Evolutionary conservation across 2,329 filamentous ascomycete genomes (phyloP).

Genomic region (Tolypocladium ovalisporum): DNA sequence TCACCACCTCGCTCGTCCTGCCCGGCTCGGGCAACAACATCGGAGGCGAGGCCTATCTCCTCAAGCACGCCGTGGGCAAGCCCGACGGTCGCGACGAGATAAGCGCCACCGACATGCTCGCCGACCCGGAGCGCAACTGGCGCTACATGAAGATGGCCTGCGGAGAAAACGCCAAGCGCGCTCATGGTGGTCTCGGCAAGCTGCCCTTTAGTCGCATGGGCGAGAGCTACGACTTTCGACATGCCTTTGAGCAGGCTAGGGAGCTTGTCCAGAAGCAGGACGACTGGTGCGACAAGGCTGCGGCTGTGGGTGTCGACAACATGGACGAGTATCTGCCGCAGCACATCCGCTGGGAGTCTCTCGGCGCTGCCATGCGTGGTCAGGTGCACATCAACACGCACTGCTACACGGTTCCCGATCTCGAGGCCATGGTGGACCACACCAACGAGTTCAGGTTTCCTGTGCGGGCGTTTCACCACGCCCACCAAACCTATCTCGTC

Average conservation of each 20-base stretch:
- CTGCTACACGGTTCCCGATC: slow-evolving; percentile 59
- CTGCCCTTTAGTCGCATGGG: slow-evolving; percentile 51
- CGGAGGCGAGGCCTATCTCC: slow-evolving; percentile 57
- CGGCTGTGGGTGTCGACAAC: slow-evolving; percentile 34
- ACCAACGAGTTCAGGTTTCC: slow-evolving; percentile 62
- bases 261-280: slow-evolving; percentile 48
- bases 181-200: slow-evolving; percentile 45
- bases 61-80: slow-evolving; percentile 56
- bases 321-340: slow-evolving; percentile 49
- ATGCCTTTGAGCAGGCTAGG: slow-evolving; percentile 53
- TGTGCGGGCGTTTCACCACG: slow-evolving; percentile 58
- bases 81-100: slow-evolving; percentile 50
- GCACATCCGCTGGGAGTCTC: slow-evolving; percentile 51
- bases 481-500: slow-evolving; percentile 54
- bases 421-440: slow-evolving; percentile 59
- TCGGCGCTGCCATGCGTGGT: slow-evolving; percentile 51
- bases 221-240: slow-evolving; percentile 59
- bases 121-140: slow-evolving; percentile 54
- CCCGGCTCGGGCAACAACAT: slow-evolving; percentile 66
- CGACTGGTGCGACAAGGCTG: slow-evolving; percentile 54
- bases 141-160: slow-evolving; percentile 71
- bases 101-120: slow-evolving; percentile 52
- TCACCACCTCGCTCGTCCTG: slow-evolving; percentile 56
- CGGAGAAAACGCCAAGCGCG: slow-evolving; percentile 56
- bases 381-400: slow-evolving; percentile 62